Percentiles rank a stretch among this genome's conserved stretches.
phyloP scores from a whole-genome alignment of 2,329 filamentous ascomycete genomes.

The Gremmenia infestans region DNA sequence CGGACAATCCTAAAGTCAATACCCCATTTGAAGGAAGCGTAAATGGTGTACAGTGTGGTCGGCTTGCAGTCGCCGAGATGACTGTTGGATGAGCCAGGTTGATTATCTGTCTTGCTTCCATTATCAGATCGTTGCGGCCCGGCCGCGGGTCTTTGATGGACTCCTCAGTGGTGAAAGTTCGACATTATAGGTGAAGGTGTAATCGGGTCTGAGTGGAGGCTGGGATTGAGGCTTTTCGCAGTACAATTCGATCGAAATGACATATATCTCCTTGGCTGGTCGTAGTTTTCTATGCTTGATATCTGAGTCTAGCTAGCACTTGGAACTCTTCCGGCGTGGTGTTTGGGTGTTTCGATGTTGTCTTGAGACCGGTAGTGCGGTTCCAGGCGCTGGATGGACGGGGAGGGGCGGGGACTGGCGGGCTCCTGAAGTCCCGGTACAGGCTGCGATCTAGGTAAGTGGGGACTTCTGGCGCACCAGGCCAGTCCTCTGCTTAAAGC shows the following conservation, averaged over 20 bases:
- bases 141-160: constrained; percentile 20
- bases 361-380: too few species aligned
- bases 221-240: background rate
- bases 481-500: too few species aligned
- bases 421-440: too few species aligned
- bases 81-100: constrained; percentile 29
- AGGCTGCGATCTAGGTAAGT: too few species aligned
- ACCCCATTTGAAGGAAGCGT: constrained; percentile 55
- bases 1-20: constrained; percentile 35
- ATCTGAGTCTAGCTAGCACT: too few species aligned
- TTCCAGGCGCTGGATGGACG: too few species aligned
- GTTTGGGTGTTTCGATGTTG: too few species aligned
- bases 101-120: constrained; percentile 28
- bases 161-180: constrained; percentile 12
- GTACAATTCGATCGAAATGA: background rate
- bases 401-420: too few species aligned
- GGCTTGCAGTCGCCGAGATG: constrained; percentile 28
- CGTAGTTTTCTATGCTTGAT: background rate
- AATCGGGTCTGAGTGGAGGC: background rate
- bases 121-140: constrained; percentile 24
- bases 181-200: constrained; percentile 13
- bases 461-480: too few species aligned
- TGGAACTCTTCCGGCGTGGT: too few species aligned
- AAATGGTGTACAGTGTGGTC: constrained; percentile 55
- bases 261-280: background rate